phyloP scores from a whole-genome alignment of 192 early-diverging fungal genomes.

The Backusella morwellensis region DNA sequence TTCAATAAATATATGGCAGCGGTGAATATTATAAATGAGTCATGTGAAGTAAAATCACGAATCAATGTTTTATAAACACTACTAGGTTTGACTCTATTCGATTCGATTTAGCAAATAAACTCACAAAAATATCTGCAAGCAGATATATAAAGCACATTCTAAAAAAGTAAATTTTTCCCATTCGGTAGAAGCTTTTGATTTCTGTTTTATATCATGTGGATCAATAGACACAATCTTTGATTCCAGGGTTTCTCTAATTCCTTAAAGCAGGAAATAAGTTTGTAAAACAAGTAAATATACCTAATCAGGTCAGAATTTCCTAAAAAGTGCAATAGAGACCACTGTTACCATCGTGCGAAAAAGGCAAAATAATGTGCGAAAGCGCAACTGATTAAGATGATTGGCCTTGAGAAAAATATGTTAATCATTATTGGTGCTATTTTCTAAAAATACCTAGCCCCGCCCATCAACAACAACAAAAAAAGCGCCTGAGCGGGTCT shows the following conservation, averaged over 20 bases:
- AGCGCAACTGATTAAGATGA: neutral
- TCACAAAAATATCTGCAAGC: neutral
- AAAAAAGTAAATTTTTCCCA: neutral
- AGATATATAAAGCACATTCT: neutral
- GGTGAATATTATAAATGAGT: neutral
- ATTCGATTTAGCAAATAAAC: neutral
- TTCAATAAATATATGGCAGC: neutral
- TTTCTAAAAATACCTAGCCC: conserved; percentile 1
- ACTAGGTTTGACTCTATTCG: neutral
- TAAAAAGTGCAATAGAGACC: neutral
- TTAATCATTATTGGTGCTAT: neutral
- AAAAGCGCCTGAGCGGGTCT: neutral
- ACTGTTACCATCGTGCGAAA: conserved; percentile 8
- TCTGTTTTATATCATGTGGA: neutral
- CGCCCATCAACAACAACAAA: neutral
- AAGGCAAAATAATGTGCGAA: conserved; percentile 11
- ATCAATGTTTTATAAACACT: neutral
- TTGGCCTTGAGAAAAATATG: neutral
- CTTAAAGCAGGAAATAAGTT: neutral
- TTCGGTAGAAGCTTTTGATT: neutral
- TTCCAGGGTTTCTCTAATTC: neutral
- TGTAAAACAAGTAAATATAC: conserved; percentile 5
- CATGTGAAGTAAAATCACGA: neutral
- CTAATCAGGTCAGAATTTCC: conserved; percentile 5
- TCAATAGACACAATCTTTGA: neutral